Percentiles rank a stretch among this genome's conserved stretches.
phyloP scores from a whole-genome alignment of 306 rosid genomes.

The Medicago arabica region DNA sequence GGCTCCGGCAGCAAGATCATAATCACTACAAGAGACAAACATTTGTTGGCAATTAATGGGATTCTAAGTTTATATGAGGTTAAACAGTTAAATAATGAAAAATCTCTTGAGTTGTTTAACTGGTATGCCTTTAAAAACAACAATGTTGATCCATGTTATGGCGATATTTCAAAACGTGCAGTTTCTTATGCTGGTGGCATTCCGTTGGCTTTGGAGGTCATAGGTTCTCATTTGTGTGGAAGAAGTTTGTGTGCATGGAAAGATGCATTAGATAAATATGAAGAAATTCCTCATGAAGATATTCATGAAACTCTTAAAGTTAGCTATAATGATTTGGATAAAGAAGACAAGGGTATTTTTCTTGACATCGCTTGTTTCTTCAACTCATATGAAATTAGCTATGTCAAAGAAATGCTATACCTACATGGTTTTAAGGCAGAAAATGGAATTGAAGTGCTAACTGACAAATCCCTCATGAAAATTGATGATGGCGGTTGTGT shows the following conservation, averaged over 20 bases:
- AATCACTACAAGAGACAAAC: constrained; percentile 21
- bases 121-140: constrained; percentile 2
- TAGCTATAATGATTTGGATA: too few species aligned
- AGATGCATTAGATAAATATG: too few species aligned
- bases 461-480: constrained; percentile 11
- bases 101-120: constrained; percentile 21
- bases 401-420: background rate
- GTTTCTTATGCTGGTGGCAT: too few species aligned
- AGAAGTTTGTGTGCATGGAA: too few species aligned
- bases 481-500: background rate
- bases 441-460: background rate
- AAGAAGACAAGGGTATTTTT: too few species aligned
- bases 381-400: too few species aligned
- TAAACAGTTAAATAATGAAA: background rate
- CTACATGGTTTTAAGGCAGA: background rate
- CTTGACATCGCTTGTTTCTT: too few species aligned
- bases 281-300: too few species aligned
- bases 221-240: too few species aligned
- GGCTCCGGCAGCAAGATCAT: constrained; percentile 6
- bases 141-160: too few species aligned
- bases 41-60: background rate
- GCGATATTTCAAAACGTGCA: too few species aligned
- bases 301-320: background rate
- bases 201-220: too few species aligned
- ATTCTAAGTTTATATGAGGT: constrained; percentile 2